Evolutionary conservation across 306 rosid species (phyloP).

Genomic region (Abrus pulchellus): DNA sequence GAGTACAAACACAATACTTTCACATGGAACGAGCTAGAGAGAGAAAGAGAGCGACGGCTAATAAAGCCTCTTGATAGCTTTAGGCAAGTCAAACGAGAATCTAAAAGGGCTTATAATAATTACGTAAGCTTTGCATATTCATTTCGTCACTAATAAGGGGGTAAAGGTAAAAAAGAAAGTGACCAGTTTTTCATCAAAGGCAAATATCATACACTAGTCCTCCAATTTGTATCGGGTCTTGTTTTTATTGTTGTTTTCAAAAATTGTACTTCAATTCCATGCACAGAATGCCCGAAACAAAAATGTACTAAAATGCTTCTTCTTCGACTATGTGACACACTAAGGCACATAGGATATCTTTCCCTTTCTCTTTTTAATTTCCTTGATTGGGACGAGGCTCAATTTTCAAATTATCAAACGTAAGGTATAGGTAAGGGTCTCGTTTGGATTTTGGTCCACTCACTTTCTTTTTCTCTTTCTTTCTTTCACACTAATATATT

Average conservation of each 20-base stretch:
- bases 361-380: neutral
- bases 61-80: constrained; percentile 37
- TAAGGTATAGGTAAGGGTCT: constrained; percentile 53
- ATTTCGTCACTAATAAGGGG: constrained; percentile 53
- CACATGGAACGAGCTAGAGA: constrained; percentile 18
- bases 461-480: constrained; percentile 20
- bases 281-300: constrained; percentile 40
- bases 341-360: constrained; percentile 8
- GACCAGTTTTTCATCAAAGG: constrained; percentile 30
- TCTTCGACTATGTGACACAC: constrained; percentile 9
- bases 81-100: constrained; percentile 63
- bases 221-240: neutral
- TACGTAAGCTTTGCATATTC: constrained; percentile 69
- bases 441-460: constrained; percentile 53
- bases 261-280: constrained; percentile 44
- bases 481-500: constrained; percentile 40
- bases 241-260: constrained; percentile 35
- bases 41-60: constrained; percentile 33
- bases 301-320: constrained; percentile 29
- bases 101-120: constrained; percentile 41
- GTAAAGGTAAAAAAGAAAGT: constrained; percentile 41
- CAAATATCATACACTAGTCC: neutral
- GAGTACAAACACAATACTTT: constrained; percentile 48
- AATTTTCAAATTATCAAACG: constrained; percentile 49
- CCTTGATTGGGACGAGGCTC: constrained; percentile 34